Percentiles rank a stretch among this genome's conserved stretches.
Evolutionary conservation across 164 flowering plant species (phyloP).

Genomic region (Chloranthus sessilifolius): DNA sequence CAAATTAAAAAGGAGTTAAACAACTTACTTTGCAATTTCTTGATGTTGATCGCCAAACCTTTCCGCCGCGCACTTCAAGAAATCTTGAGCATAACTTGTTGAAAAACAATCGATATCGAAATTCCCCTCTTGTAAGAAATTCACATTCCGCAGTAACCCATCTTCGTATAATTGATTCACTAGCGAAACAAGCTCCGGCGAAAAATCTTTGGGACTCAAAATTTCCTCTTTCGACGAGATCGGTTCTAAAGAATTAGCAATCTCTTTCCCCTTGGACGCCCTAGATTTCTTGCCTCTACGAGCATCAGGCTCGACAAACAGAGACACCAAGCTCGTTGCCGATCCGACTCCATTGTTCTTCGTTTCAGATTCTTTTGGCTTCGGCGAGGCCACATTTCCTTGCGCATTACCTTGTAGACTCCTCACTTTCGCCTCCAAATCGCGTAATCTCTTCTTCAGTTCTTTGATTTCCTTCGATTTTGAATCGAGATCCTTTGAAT

Average conservation of each 20-base stretch:
- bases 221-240: not conserved
- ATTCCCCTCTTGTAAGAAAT: conserved; percentile 17
- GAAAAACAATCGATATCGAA: conserved; percentile 13
- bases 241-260: no score
- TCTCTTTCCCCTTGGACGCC: no score
- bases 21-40: conserved; percentile 22
- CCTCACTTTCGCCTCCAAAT: conserved; percentile 14
- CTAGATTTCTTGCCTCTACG: not conserved
- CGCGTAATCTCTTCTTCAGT: conserved; percentile 11
- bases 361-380: not conserved
- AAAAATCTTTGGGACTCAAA: conserved; percentile 2
- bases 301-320: not conserved
- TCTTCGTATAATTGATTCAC: conserved; percentile 12
- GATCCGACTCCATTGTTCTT: not conserved
- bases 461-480: conserved; percentile 6
- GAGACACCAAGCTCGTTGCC: not conserved
- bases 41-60: conserved; percentile 22
- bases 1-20: conserved; percentile 1
- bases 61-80: conserved; percentile 19
- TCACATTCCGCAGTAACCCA: conserved; percentile 15
- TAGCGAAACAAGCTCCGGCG: conserved; percentile 18
- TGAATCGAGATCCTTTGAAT: not conserved
- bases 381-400: not conserved
- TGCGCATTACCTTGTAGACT: conserved; percentile 3
- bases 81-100: conserved; percentile 7